These are phyloP conservation scores for Pseudopyrenochaeta lycopersici DNA, from an alignment of 2,329 filamentous ascomycete genomes.

Conservation along the genomic window DNA sequence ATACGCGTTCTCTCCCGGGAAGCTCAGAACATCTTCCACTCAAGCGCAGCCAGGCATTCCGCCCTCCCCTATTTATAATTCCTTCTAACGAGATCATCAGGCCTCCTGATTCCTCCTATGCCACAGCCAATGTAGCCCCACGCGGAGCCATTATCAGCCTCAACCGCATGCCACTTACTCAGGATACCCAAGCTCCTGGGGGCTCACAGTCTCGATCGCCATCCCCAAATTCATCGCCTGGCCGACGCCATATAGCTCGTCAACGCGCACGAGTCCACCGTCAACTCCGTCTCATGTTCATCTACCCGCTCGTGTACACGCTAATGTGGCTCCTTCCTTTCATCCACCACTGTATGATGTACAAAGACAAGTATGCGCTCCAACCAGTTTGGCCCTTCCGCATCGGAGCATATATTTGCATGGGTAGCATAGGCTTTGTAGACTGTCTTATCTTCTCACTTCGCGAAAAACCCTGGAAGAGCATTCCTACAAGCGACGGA, in stretches of 20 bases:
- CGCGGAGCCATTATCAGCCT: not conserved
- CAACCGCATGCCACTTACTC: not conserved
- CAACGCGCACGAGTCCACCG: conserved; percentile 68
- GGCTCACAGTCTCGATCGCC: not conserved
- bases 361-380: conserved; percentile 60
- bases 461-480: conserved; percentile 76
- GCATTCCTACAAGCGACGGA: conserved; percentile 58
- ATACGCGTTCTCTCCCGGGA: conserved; percentile 14
- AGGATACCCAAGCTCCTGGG: not conserved
- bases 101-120: not conserved
- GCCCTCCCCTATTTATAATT: conserved; percentile 13
- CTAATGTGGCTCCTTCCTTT: conserved; percentile 78
- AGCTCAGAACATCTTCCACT: conserved; percentile 2
- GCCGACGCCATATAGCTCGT: conserved; percentile 13
- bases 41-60: not conserved
- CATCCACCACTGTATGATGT: conserved; percentile 68
- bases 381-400: conserved; percentile 66
- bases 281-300: conserved; percentile 76
- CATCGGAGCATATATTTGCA: conserved; percentile 64
- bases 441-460: conserved; percentile 74
- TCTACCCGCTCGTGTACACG: conserved; percentile 78
- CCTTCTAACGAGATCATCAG: conserved; percentile 11
- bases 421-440: conserved; percentile 72
- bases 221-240: conserved; percentile 5
- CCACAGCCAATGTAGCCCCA: not conserved